Conservation (phyloP, 108 stramenopile species). For the Schizochytrium sp. region DNA sequence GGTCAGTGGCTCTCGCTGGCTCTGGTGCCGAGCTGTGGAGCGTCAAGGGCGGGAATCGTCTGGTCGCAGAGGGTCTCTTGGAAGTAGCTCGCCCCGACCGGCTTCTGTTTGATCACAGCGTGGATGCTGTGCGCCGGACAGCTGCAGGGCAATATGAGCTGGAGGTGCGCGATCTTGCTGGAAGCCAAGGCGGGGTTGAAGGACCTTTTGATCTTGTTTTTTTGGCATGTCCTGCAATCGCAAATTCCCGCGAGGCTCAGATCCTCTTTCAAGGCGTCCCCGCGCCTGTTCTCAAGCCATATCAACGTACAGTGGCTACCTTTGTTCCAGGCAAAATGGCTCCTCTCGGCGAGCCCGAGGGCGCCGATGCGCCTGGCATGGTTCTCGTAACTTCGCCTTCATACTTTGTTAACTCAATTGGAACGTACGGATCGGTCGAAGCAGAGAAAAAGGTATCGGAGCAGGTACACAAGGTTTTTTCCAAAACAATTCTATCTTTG, state of each 20-base stretch:
- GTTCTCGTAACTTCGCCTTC: not conserved
- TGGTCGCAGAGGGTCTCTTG: not conserved
- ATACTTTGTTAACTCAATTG: not conserved
- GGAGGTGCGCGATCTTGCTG: not conserved
- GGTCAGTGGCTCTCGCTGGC: not conserved
- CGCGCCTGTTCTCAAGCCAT: not conserved
- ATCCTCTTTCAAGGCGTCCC: not conserved
- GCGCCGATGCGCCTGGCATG: not conserved
- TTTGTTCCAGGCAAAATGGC: not conserved
- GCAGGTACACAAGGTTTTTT: not conserved
- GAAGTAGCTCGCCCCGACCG: not conserved
- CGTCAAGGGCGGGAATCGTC: not conserved
- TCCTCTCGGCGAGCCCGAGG: not conserved
- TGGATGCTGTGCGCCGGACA: not conserved
- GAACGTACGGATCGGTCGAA: not conserved
- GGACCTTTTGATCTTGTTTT: not conserved
- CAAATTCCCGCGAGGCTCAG: not conserved
- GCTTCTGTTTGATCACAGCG: not conserved
- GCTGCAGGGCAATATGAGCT: not conserved
- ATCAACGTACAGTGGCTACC: not conserved
- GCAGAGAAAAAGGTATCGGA: not conserved
- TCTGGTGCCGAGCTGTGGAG: not conserved
- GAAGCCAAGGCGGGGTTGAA: not conserved
- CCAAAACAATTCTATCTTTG: not conserved
- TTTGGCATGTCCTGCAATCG: not conserved